Evolutionary conservation across 768 basidiomycete species (phyloP), one percentile per base, ranked within the genome.

Genomic region (Rhizopogon roseolus): DNA sequence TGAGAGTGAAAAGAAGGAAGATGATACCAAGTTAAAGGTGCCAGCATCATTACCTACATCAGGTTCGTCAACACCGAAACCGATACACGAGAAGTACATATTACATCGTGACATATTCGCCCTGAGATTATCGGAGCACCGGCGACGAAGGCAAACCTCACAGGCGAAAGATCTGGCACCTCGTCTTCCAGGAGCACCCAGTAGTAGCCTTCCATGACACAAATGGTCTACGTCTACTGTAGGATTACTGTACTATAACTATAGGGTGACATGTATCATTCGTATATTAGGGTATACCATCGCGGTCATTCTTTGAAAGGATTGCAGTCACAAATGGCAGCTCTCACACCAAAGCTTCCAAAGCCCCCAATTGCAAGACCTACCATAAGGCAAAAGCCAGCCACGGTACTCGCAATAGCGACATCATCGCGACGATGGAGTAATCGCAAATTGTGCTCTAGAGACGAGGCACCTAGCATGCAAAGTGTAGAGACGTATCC

Each of bases 21-120:
- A 66, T 34, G 70, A 76, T 41, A 71, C 61, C 36, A 56, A 61
- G 37, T 43, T 55, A 9, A 45, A 43, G 17, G 22, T 25, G 42
- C 41, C 70, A 8, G 65, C 66, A 34, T 54, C 68, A 19, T 65
- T 71, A 13, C 14, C 46, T 16, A 56, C 70, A 10, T 56, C 73
- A 42, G 62, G 63, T 41, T 59, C 69, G 41, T 41, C 75, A 3
- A 56, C 75, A 25, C 56, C 76, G 32, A 46, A 65, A 25, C 73
- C 82, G 11, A 70, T 76, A 11, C 93, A 95, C 72, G 78, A 86
- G 63, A 81, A 84, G 57, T 97, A 86, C 64, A 73, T 78, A 8
- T 75, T 97, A n/a, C 92, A 96, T 70, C 81, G 92, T 39, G 81
- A 88, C 57, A 83, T 90, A 56, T 97, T 90, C 66, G 74, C 77